Evolutionary conservation across 2,329 filamentous ascomycete genomes (phyloP).

Genomic region (Furcasterigmium sp.): DNA sequence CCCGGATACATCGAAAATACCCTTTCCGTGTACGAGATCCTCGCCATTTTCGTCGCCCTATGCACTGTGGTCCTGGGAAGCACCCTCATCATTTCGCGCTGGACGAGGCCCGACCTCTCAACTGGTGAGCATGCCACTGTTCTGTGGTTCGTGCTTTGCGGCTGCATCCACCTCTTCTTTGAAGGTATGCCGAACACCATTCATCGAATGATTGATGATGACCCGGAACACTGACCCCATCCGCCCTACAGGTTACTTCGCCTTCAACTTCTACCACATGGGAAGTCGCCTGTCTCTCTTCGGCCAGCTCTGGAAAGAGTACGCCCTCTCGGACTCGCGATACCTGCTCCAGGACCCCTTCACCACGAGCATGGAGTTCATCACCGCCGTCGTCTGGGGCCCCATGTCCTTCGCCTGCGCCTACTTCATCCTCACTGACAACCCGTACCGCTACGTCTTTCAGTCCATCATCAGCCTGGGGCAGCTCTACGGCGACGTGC

Average conservation of each 20-base stretch:
- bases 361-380: conserved; percentile 49
- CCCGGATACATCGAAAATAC: conserved; percentile 63
- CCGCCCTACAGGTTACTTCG: conserved; percentile 50
- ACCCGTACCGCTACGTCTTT: conserved; percentile 42
- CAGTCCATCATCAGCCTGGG: conserved; percentile 41
- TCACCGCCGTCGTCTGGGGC: conserved; percentile 49
- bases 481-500: conserved; percentile 45
- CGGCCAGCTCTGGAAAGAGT: conserved; percentile 54
- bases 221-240: accelerated
- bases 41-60: conserved; percentile 53
- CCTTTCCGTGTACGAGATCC: conserved; percentile 50
- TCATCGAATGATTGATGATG: too few relatives aligned
- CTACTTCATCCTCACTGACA: conserved; percentile 33
- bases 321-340: conserved; percentile 50
- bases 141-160: conserved; percentile 74
- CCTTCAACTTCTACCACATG: conserved; percentile 35
- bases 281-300: conserved; percentile 35
- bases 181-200: too few relatives aligned
- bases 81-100: conserved; percentile 49
- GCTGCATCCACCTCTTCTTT: conserved; percentile 38
- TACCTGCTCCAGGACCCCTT: conserved; percentile 49
- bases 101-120: conserved; percentile 45
- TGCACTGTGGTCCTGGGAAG: conserved; percentile 51
- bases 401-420: conserved; percentile 44
- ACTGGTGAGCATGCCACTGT: conserved; percentile 52